Evolutionary conservation across 345 rosid genomes (phyloP).

Genomic region (Punica granatum): DNA sequence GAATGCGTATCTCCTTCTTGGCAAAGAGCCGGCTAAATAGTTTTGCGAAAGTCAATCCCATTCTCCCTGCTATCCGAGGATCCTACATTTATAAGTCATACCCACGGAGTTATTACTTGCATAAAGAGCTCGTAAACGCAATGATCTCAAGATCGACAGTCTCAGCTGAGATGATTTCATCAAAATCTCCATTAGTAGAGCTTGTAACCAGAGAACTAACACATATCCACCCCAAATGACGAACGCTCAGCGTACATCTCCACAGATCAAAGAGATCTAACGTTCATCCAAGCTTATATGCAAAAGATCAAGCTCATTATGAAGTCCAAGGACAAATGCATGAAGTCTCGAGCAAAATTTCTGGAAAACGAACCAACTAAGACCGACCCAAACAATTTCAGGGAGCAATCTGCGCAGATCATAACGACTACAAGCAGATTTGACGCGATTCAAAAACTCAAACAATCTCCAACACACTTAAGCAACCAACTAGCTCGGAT

Average conservation of each 20-base stretch:
- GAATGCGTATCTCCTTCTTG: conserved; percentile 38
- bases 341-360: not conserved
- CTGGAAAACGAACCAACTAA: not conserved
- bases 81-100: not conserved
- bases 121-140: not conserved
- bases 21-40: conserved; percentile 62
- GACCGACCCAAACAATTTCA: not conserved
- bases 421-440: not conserved
- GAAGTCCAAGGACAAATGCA: not conserved
- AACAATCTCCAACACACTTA: not conserved
- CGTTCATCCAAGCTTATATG: not conserved
- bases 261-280: not conserved
- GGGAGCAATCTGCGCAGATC: not conserved
- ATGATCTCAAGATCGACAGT: not conserved
- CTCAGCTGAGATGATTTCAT: not conserved
- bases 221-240: not conserved
- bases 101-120: not conserved
- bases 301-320: not conserved
- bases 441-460: not conserved
- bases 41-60: conserved; percentile 68
- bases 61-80: conserved; percentile 7
- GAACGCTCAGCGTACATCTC: not conserved
- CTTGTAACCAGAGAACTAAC: not conserved
- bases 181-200: not conserved
- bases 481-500: not conserved